These are phyloP conservation scores for Mycosphaerella arachidis DNA, from an alignment of 2,329 filamentous ascomycete species.

Conservation along the genomic window DNA sequence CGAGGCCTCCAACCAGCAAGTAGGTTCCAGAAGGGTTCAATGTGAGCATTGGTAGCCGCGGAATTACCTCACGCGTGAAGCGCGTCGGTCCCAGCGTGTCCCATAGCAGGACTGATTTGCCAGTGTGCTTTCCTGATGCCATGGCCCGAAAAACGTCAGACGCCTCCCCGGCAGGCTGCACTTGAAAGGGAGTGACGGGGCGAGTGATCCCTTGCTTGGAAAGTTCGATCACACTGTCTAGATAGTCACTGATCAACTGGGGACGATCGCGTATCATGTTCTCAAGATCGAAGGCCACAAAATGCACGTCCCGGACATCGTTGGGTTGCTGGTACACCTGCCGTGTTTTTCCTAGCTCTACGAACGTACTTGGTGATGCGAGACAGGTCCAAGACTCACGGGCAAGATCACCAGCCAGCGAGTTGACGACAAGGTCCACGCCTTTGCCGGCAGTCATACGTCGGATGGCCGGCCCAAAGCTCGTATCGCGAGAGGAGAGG, in stretches of 20 bases:
- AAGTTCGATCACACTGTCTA: too few relatives aligned
- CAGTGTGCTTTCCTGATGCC: too few relatives aligned
- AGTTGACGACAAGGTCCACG: slow-evolving; percentile 35
- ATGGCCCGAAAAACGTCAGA: too few relatives aligned
- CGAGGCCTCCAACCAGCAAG: slow-evolving; percentile 5
- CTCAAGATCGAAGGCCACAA: background rate
- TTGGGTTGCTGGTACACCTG: slow-evolving; percentile 1
- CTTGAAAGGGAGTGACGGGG: too few relatives aligned
- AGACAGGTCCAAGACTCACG: slow-evolving; percentile 25
- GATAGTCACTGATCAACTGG: too few relatives aligned
- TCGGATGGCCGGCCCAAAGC: slow-evolving; percentile 20
- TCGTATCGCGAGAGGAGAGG: slow-evolving; percentile 27
- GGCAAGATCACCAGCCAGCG: slow-evolving; percentile 25
- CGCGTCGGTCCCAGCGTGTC: too few relatives aligned
- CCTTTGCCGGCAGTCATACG: slow-evolving; percentile 29
- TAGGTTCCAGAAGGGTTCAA: background rate
- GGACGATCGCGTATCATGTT: too few relatives aligned
- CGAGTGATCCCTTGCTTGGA: too few relatives aligned
- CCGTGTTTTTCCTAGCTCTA: slow-evolving; percentile 27
- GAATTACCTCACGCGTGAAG: too few relatives aligned
- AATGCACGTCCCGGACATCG: slow-evolving; percentile 9
- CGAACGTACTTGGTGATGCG: slow-evolving; percentile 30
- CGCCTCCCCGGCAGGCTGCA: too few relatives aligned
- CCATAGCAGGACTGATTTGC: too few relatives aligned
- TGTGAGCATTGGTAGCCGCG: background rate